Conservation (phyloP, 2,329 filamentous ascomycete genomes). For the Metarhizium rileyi region DNA sequence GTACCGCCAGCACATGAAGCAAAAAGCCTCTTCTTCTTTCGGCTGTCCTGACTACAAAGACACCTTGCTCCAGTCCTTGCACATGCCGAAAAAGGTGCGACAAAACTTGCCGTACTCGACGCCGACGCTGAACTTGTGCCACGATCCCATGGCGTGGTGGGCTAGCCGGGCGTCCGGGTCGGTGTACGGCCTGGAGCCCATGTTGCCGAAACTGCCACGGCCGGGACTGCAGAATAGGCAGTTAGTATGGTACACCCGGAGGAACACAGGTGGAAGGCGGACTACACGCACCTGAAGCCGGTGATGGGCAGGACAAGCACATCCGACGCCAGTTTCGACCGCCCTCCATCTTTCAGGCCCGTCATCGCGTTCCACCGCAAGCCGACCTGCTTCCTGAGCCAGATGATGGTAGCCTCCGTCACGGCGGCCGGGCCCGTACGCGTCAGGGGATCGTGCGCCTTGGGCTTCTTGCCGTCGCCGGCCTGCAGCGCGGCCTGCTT, state of each 20-base stretch:
- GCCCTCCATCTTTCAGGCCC: constrained; percentile 13
- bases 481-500: constrained; percentile 4
- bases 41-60: no score
- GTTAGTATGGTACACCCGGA: neutral
- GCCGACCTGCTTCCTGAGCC: constrained; percentile 11
- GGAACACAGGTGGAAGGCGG: neutral
- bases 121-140: constrained; percentile 11
- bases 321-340: constrained; percentile 13
- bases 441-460: constrained; percentile 12
- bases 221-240: constrained; percentile 5
- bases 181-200: constrained; percentile 14
- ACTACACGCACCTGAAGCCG: constrained; percentile 13
- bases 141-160: constrained; percentile 15
- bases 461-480: neutral
- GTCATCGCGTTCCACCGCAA: constrained; percentile 16
- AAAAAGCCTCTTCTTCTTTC: no score
- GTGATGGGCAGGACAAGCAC: constrained; percentile 15
- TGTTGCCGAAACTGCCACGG: constrained; percentile 14
- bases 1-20: no score
- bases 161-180: constrained; percentile 13
- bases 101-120: constrained; percentile 17
- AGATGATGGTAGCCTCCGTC: constrained; percentile 11
- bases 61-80: constrained; percentile 13
- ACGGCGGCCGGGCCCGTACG: constrained; percentile 16
- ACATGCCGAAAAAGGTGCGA: constrained; percentile 13